Percentiles rank a stretch among this genome's conserved stretches.
phyloP scores from a whole-genome alignment of 2,329 filamentous ascomycete species.

The Curvularia sp. region DNA sequence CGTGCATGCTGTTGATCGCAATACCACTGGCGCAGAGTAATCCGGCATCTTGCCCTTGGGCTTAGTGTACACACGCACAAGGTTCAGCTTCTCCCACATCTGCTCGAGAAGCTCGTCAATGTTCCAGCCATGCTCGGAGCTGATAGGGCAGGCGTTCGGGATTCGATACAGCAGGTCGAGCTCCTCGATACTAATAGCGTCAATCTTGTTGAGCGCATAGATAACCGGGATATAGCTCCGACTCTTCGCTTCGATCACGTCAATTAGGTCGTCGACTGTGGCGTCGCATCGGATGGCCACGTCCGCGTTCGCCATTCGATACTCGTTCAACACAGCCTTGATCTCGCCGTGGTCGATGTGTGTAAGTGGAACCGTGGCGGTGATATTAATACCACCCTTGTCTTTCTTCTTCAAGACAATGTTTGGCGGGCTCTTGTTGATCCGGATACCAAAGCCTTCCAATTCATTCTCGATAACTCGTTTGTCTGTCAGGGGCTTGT shows the following conservation, averaged over 20 bases:
- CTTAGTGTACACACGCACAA: slow-evolving; percentile 95
- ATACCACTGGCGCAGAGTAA: slow-evolving; percentile 88
- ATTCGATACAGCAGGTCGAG: slow-evolving; percentile 95
- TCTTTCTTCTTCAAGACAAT: slow-evolving; percentile 99
- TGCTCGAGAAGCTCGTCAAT: slow-evolving; percentile 94
- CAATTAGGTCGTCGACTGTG: slow-evolving; percentile 95
- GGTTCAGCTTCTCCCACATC: slow-evolving; percentile 97
- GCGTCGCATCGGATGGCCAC: slow-evolving; percentile 98
- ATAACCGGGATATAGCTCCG: slow-evolving; percentile 98
- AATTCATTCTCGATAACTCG: slow-evolving; percentile 92
- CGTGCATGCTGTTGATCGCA: slow-evolving; percentile 81
- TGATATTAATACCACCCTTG: slow-evolving; percentile 95
- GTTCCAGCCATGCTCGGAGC: slow-evolving; percentile 95
- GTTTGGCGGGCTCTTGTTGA: slow-evolving; percentile 97
- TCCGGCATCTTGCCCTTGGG: slow-evolving; percentile 95
- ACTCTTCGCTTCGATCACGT: slow-evolving; percentile 91
- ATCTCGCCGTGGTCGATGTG: slow-evolving; percentile 97
- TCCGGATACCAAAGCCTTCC: slow-evolving; percentile 95
- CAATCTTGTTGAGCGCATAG: slow-evolving; percentile 99
- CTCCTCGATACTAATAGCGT: slow-evolving; percentile 97
- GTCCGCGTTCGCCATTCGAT: slow-evolving; percentile 94
- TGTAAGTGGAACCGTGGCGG: slow-evolving; percentile 87
- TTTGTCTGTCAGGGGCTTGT: slow-evolving; percentile 98
- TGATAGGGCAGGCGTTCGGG: slow-evolving; percentile 95
- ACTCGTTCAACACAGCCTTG: slow-evolving; percentile 96